Evolutionary conservation across 2,329 filamentous ascomycete genomes (phyloP).

Genomic region (Ophiostoma fasciatum): DNA sequence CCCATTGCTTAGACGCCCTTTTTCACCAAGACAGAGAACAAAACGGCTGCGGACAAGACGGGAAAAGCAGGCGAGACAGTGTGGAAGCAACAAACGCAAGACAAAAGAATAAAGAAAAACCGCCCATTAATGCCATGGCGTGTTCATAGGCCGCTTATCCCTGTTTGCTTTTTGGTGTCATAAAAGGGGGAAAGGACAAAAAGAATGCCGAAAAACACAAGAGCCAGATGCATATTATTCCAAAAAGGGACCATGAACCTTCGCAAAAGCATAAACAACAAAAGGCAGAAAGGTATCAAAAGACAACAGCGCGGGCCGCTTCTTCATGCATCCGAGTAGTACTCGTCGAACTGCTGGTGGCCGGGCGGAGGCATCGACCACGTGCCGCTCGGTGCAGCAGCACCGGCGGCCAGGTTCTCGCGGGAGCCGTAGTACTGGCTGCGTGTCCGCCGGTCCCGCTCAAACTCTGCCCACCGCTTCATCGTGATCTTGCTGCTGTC

Average conservation of each 20-base stretch:
- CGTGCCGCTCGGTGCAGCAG: conserved; percentile 17
- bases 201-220: no score
- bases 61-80: background rate
- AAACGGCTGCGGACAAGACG: background rate
- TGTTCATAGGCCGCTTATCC: no score
- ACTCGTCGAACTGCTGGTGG: conserved; percentile 38
- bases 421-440: conserved; percentile 37
- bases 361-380: conserved; percentile 26
- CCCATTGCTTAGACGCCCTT: no score
- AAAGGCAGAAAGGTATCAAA: background rate
- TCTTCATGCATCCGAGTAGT: conserved; percentile 37
- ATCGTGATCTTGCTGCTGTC: conserved; percentile 98
- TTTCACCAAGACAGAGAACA: background rate
- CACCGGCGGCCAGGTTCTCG: conserved; percentile 32
- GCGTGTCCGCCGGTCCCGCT: conserved; percentile 44
- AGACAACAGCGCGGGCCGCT: background rate
- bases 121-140: no score
- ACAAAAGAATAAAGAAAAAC: background rate
- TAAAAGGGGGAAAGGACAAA: background rate
- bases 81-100: background rate
- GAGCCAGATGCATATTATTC: no score
- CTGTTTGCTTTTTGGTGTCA: no score
- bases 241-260: no score
- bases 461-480: conserved; percentile 97
- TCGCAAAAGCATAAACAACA: background rate